Base-by-base conservation (phyloP, 1,284 basidiomycete species). In the Porogramme epimiltina region DNA sequence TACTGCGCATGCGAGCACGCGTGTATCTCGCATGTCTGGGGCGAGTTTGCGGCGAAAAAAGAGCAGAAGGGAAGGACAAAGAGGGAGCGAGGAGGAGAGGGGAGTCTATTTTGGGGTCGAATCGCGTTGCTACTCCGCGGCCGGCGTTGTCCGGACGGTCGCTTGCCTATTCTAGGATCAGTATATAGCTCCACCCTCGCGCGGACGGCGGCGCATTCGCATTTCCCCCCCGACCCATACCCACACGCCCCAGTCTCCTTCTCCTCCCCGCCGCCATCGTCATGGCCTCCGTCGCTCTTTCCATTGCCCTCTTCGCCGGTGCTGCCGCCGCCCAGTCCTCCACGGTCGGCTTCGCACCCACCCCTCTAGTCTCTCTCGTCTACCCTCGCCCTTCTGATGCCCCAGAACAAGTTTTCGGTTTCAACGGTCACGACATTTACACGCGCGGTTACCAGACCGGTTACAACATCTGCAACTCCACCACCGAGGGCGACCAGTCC, bases 391-490 rank as follows among this genome's bases (percentile, higher is more conserved):
- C 40, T 23, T 42, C 40, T 20, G 40, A 42, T 13, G 40, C 40
- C 16, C 40, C 40, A 9, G 8, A 22, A 20, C 22, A 42, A 23
- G 40, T 42, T 23, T 42, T 37, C 34, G 34, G n/a, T 16, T 37
- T 37, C 34, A 37, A 37, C 34, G 34, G 40, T 5, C 20, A 23
- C 25, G 40, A 42, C 24, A 42, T 25, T 23, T 25, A 23, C 23
- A 42, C 22, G 28, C 82, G 85, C 58, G 85, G 85, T 11, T 63
- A 70, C 24, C 85, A 87, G 63, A 62, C 54, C 19, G 87, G 87
- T 6, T 89, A 82, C 75, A 89, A 89, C 68, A 60, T 70, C 3
- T 90, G 88, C 68, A 89, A 89, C 71, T 77, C 81, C 3, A 87
- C 85, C 4, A 89, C 87, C 6, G 72, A 82, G 67, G 78, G 76